Evolutionary conservation across 306 rosid genomes (phyloP).

Genomic region (Medicago ruthenica): DNA sequence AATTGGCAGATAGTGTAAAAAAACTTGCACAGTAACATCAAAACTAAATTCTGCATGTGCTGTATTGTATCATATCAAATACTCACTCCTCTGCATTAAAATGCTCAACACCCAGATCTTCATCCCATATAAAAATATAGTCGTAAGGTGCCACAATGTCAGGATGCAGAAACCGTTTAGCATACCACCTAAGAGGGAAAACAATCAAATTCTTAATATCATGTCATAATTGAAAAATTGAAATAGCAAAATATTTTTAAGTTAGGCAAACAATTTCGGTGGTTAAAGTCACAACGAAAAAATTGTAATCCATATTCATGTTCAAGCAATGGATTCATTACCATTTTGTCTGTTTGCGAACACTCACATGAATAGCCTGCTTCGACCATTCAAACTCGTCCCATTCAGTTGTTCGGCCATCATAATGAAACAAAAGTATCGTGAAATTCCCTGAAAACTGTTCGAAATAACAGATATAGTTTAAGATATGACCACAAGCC

Average conservation of each 20-base stretch:
- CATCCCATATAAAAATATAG: constrained; percentile 93
- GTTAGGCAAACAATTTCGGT: constrained; percentile 26
- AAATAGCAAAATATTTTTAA: constrained; percentile 10
- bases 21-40: neutral
- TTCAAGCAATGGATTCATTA: constrained; percentile 44
- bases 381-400: constrained; percentile 95
- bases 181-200: constrained; percentile 78
- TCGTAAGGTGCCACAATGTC: constrained; percentile 92
- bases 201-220: constrained; percentile 13
- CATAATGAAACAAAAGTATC: constrained; percentile 92
- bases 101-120: constrained; percentile 90
- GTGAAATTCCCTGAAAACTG: constrained; percentile 96
- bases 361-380: constrained; percentile 92
- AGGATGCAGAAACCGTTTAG: constrained; percentile 93
- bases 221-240: constrained; percentile 39
- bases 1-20: constrained; percentile 13
- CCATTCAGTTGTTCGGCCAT: constrained; percentile 96
- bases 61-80: neutral
- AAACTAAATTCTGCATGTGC: constrained; percentile 20
- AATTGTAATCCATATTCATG: constrained; percentile 3
- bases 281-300: constrained; percentile 18
- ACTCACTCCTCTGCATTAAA: constrained; percentile 92
- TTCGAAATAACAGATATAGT: constrained; percentile 49
- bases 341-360: constrained; percentile 93
- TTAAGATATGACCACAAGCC: constrained; percentile 33